A percentile compares a stretch with the other conserved stretches of the same genome.
Conservation (phyloP, 176 grass and related monocot species). For the Tillandsia fasciculata region DNA sequence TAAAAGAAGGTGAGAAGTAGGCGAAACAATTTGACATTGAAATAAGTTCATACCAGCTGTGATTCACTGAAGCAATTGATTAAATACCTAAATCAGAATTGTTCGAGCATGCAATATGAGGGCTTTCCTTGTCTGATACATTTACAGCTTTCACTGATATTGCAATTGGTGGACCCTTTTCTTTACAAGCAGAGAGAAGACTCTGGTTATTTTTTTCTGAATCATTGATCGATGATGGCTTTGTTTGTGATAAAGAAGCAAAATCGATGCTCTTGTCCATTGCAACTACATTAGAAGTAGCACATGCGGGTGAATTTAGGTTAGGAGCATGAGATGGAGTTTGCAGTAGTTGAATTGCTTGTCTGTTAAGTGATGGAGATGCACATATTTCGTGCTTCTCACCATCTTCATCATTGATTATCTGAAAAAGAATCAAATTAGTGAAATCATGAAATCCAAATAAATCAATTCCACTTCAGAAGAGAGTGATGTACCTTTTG, state of each 20-base stretch:
- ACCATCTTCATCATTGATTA: constrained; percentile 58
- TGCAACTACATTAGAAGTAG: constrained; percentile 10
- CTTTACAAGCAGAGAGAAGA: constrained; percentile 11
- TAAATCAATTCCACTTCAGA: constrained; percentile 6
- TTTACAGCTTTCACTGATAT: constrained; percentile 31
- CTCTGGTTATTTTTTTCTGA: constrained; percentile 20
- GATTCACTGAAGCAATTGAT: background rate
- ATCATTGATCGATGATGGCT: constrained; percentile 9
- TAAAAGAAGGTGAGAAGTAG: background rate
- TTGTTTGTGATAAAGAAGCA: constrained; percentile 25
- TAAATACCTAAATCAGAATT: constrained; percentile 49
- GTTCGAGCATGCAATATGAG: constrained; percentile 5
- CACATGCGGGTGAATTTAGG: constrained; percentile 18
- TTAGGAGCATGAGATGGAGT: constrained; percentile 12
- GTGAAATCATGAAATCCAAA: constrained; percentile 7
- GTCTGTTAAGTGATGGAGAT: constrained; percentile 22
- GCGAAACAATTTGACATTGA: background rate
- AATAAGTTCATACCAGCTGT: background rate
- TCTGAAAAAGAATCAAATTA: constrained; percentile 31
- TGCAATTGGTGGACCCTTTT: constrained; percentile 23
- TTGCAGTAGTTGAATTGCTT: constrained; percentile 26
- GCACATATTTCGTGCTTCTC: constrained; percentile 44
- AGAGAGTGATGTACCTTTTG: constrained; percentile 62
- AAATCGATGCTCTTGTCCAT: constrained; percentile 44
- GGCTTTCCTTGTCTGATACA: constrained; percentile 20